Evolutionary conservation across 441 rosid species (phyloP), one percentile per base, ranked within the genome.

Genomic region (Populus hybrid): DNA sequence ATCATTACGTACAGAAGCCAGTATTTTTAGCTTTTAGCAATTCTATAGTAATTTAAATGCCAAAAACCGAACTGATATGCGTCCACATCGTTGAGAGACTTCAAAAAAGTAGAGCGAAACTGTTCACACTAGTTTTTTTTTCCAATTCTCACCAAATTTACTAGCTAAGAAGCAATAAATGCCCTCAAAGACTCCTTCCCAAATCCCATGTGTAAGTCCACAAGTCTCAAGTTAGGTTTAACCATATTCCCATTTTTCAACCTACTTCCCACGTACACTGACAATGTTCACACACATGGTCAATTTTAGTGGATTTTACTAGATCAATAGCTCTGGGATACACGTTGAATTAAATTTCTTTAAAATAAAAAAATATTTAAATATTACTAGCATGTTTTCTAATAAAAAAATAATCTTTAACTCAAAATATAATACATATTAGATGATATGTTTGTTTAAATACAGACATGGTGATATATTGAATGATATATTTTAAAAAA

Each of bases 181-280:
- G 4, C 64, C 68, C 24, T 61, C 20, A 28, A 8, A 11, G 59
- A 24, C 35, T 45, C 5, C 14, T 9, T 40, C 23, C 35, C 53
- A n/a, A 6, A 26, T 64, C 26, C 75, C 68, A 26, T 7, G 33
- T 72, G 12, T 26, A 3, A 31, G 42, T 74, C 38, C 61, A 35
- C 5, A 10, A 33, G 69, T 61, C 18, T 75, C 28, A 38, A 72
- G 84, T 81, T 83, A 82, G 85, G 80, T 28, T 74, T 81, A 81
- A 7, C 88, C 42, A 59, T 78, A 8, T 69, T 64, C 70, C 29
- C 38, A 40, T 68, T 69, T 16, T 74, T 74, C 77, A 74, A 74
- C 77, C 29, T 9, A 9, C 3, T 40, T 14, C 7, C n/a, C 21
- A 4, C 61, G 2, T 53, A 40, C 73, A 40, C 33, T 7, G 20